phyloP scores from a whole-genome alignment of 2,329 filamentous ascomycete genomes.

The Fusarium veterinarium region DNA sequence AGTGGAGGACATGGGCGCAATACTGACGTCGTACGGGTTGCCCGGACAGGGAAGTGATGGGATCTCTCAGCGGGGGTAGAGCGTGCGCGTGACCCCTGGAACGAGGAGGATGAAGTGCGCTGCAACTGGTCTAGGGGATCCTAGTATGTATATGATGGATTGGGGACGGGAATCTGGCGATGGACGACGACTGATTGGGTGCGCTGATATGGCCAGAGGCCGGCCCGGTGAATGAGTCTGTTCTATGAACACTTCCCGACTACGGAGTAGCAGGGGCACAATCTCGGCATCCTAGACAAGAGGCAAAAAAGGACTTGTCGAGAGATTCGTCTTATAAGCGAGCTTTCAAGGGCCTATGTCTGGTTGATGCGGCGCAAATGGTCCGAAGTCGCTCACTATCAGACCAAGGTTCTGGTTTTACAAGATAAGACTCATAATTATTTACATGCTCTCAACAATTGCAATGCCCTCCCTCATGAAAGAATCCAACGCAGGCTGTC shows the following conservation, averaged over 20 bases:
- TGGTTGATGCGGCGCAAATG: conserved; percentile 2
- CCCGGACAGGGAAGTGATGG: conserved; percentile 12
- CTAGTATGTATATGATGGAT: not conserved
- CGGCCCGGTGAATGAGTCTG: conserved; percentile 30
- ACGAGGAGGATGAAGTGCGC: conserved; percentile 27
- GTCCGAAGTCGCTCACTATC: conserved; percentile 27
- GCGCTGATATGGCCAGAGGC: conserved; percentile 27
- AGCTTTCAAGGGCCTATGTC: conserved; percentile 4
- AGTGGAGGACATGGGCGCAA: conserved; percentile 12
- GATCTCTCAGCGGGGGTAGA: conserved; percentile 20
- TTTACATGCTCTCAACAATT: not conserved
- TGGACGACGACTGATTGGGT: conserved; percentile 21
- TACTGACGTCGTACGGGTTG: conserved; percentile 32
- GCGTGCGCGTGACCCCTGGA: conserved; percentile 23
- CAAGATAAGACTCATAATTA: not conserved
- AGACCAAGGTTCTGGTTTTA: not conserved
- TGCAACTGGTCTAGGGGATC: not conserved
- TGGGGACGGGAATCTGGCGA: conserved; percentile 3
- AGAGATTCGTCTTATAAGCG: conserved; percentile 5
- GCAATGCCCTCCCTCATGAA: not conserved
- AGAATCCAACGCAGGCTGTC: not conserved
- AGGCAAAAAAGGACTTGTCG: not conserved
- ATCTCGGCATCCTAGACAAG: conserved; percentile 15
- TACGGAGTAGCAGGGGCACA: conserved; percentile 11
- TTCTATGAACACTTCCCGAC: conserved; percentile 6